phyloP scores from a whole-genome alignment of 2,329 filamentous ascomycete genomes.

The Aspergillus caelatus region DNA sequence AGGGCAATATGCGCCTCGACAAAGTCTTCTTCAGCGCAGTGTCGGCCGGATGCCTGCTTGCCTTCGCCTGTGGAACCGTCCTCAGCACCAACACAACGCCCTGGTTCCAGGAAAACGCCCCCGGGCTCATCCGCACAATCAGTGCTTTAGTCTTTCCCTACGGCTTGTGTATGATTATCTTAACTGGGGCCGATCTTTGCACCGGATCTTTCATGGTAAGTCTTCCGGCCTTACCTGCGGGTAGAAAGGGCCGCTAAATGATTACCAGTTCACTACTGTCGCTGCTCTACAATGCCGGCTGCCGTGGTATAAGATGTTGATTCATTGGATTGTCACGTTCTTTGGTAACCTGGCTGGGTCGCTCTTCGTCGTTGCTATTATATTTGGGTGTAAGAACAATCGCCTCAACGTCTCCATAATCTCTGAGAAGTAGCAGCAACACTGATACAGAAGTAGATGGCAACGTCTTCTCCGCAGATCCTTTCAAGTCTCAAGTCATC shows the following conservation, averaged over 20 bases:
- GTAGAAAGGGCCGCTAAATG: background rate
- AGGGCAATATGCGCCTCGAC: slow-evolving; percentile 56
- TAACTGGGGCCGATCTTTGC: slow-evolving; percentile 54
- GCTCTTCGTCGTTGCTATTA: slow-evolving; percentile 52
- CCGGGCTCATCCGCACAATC: slow-evolving; percentile 51
- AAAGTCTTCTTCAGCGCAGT: slow-evolving; percentile 57
- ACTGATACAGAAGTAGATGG: slow-evolving; percentile 38
- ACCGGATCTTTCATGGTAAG: slow-evolving; percentile 51
- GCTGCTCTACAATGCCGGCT: slow-evolving; percentile 48
- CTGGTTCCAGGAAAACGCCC: slow-evolving; percentile 54
- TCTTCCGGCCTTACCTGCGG: too few relatives aligned
- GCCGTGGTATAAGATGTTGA: slow-evolving; percentile 38
- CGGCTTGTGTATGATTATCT: slow-evolving; percentile 54
- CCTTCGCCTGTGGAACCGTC: slow-evolving; percentile 54
- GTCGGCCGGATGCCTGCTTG: slow-evolving; percentile 55
- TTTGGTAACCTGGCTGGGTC: slow-evolving; percentile 54
- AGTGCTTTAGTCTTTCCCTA: slow-evolving; percentile 53
- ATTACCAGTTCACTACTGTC: slow-evolving; percentile 45
- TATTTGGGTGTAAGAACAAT: slow-evolving; percentile 49
- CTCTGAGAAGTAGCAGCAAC: background rate
- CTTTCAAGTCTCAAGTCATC: slow-evolving; percentile 50
- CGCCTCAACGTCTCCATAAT: fast-evolving
- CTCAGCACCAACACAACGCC: slow-evolving; percentile 51
- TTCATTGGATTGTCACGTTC: slow-evolving; percentile 52
- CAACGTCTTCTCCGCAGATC: slow-evolving; percentile 48